A percentile compares a stretch with the other conserved stretches of the same genome.
These are phyloP conservation scores for Monosporascus sp. DNA, from an alignment of 2,329 filamentous ascomycete genomes.

Conservation along the genomic window DNA sequence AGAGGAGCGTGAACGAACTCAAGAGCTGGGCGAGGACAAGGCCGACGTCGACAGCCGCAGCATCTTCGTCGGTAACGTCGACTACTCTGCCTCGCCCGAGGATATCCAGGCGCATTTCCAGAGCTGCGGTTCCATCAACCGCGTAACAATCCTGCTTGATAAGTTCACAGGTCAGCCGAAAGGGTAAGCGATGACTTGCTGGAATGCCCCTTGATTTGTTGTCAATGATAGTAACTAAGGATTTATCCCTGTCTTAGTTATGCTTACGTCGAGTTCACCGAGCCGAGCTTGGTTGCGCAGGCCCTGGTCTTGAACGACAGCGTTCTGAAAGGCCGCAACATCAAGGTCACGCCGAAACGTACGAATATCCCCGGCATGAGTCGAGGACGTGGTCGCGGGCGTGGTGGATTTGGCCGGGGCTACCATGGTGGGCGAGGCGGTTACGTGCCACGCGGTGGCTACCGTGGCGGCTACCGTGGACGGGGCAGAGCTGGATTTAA, in stretches of 20 bases:
- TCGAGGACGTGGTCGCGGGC: slow-evolving; percentile 61
- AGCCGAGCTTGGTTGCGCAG: slow-evolving; percentile 86
- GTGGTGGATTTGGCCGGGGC: slow-evolving; percentile 46
- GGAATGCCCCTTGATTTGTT: neutral
- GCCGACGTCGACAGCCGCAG: slow-evolving; percentile 93
- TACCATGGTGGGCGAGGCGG: slow-evolving; percentile 47
- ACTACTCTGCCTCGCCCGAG: slow-evolving; percentile 94
- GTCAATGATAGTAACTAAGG: neutral
- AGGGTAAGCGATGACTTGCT: slow-evolving; percentile 59
- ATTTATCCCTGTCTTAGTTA: slow-evolving; percentile 55
- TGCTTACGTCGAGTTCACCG: slow-evolving; percentile 97
- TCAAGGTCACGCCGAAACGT: slow-evolving; percentile 93
- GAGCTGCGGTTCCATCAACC: slow-evolving; percentile 94
- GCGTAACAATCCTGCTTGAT: slow-evolving; percentile 93
- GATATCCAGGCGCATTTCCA: slow-evolving; percentile 99
- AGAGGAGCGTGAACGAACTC: slow-evolving; percentile 79
- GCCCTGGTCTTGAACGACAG: slow-evolving; percentile 95
- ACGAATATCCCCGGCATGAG: slow-evolving; percentile 96
- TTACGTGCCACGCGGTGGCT: slow-evolving; percentile 49
- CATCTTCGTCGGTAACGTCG: slow-evolving; percentile 97
- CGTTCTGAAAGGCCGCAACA: slow-evolving; percentile 86
- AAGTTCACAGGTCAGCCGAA: slow-evolving; percentile 99
- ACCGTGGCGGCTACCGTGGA: slow-evolving; percentile 54
- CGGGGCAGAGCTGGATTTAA: slow-evolving; percentile 53
- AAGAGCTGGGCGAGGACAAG: slow-evolving; percentile 83